These are phyloP conservation scores for Neospora caninum DNA, from an alignment of 169 alveolate species.

Conservation along the genomic window DNA sequence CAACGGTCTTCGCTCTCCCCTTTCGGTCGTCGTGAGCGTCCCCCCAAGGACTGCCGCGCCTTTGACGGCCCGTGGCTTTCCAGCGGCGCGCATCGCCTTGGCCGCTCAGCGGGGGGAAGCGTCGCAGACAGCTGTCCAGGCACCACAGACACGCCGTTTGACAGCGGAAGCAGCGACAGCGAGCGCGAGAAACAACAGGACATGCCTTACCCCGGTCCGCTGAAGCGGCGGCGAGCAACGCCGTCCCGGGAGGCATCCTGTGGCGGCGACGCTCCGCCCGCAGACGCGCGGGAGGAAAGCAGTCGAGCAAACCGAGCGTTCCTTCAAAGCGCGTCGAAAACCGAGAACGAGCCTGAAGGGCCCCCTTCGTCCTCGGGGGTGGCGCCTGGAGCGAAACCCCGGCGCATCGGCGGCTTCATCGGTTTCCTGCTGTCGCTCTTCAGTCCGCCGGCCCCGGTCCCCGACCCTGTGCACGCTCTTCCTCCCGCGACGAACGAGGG, in stretches of 20 bases:
- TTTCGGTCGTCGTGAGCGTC: neutral
- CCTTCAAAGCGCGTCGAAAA: no score
- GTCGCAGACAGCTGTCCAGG: no score
- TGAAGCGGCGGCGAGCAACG: neutral
- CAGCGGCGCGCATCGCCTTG: neutral
- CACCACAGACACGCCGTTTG: no score
- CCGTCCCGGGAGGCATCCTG: neutral
- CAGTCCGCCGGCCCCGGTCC: neutral
- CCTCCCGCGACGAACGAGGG: neutral
- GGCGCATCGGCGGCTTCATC: conserved; percentile 8
- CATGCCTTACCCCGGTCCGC: neutral
- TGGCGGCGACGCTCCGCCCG: neutral
- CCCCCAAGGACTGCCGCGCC: neutral
- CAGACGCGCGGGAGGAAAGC: no score
- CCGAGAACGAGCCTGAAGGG: no score
- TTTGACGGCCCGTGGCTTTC: neutral
- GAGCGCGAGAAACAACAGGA: neutral
- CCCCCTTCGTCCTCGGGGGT: no score
- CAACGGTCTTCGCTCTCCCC: neutral
- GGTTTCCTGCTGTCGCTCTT: neutral
- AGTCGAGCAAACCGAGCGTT: no score
- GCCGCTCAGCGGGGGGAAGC: neutral
- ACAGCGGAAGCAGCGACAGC: neutral
- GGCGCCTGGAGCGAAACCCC: neutral
- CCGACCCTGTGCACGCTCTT: neutral